Evolutionary conservation across 495 filamentous ascomycete species (phyloP).

Genomic region (Umbilicaria muhlenbergii): DNA sequence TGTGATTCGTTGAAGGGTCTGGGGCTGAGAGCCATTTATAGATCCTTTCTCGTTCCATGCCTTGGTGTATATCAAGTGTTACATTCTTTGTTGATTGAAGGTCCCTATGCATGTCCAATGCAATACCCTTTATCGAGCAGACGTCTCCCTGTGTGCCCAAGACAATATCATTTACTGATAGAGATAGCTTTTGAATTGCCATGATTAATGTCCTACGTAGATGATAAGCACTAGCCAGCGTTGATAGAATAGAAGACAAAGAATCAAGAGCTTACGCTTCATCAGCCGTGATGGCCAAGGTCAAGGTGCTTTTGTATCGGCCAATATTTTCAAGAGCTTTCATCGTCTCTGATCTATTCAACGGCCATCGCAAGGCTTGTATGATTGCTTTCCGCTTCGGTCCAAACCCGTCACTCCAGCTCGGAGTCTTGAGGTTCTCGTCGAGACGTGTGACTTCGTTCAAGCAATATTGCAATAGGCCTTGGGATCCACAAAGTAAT

Average conservation of each 20-base stretch:
- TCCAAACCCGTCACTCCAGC: neutral
- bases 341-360: slow-evolving; percentile 1
- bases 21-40: slow-evolving; percentile 10
- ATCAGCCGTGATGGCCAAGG: neutral
- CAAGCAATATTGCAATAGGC: slow-evolving; percentile 1
- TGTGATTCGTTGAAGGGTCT: slow-evolving; percentile 14
- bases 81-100: too few species aligned
- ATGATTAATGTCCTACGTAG: too few species aligned
- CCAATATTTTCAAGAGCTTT: slow-evolving; percentile 1
- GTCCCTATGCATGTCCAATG: too few species aligned
- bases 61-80: neutral
- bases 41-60: neutral
- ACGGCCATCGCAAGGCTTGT: slow-evolving; percentile 7
- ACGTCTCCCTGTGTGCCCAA: too few species aligned
- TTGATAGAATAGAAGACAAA: too few species aligned
- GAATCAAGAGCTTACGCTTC: too few species aligned
- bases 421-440: neutral
- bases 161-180: too few species aligned
- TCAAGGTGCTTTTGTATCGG: neutral
- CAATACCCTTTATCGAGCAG: too few species aligned
- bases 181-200: too few species aligned
- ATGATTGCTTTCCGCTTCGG: slow-evolving; percentile 1
- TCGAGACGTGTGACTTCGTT: neutral
- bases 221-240: too few species aligned
- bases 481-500: neutral